phyloP scores from a whole-genome alignment of 768 basidiomycete genomes.

The Chlorophyllum brunneum region DNA sequence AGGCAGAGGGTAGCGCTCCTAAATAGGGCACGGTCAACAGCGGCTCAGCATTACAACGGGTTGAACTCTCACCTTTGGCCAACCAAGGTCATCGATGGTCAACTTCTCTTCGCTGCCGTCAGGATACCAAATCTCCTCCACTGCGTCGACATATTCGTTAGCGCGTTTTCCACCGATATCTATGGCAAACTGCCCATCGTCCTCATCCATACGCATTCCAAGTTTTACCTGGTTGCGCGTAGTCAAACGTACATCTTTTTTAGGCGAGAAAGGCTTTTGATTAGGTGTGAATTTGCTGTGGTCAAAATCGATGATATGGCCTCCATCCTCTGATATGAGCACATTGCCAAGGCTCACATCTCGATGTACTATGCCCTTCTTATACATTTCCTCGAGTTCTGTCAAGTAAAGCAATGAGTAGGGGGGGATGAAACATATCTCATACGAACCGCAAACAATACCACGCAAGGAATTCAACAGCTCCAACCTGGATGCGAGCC shows the following conservation, averaged over 20 bases:
- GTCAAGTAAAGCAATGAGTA: background rate
- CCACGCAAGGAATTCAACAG: background rate
- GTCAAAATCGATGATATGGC: constrained; percentile 4
- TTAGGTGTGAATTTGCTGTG: background rate
- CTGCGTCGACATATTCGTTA: background rate
- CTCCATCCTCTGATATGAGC: background rate
- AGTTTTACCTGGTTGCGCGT: no score
- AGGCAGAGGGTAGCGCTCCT: background rate
- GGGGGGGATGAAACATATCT: background rate
- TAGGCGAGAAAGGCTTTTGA: no score
- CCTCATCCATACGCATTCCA: background rate
- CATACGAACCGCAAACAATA: background rate
- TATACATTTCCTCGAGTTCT: background rate
- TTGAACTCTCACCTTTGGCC: background rate
- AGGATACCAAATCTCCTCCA: background rate
- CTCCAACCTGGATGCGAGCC: background rate
- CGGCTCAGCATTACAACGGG: background rate
- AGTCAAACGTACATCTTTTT: no score
- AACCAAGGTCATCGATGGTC: background rate
- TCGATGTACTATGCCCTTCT: background rate
- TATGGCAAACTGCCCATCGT: background rate
- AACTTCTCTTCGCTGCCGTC: background rate
- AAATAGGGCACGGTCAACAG: background rate
- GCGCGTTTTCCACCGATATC: background rate
- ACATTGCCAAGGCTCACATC: background rate